These are phyloP conservation scores for Fraxinus greggii DNA, from an alignment of 305 asterid species.

Conservation along the genomic window DNA sequence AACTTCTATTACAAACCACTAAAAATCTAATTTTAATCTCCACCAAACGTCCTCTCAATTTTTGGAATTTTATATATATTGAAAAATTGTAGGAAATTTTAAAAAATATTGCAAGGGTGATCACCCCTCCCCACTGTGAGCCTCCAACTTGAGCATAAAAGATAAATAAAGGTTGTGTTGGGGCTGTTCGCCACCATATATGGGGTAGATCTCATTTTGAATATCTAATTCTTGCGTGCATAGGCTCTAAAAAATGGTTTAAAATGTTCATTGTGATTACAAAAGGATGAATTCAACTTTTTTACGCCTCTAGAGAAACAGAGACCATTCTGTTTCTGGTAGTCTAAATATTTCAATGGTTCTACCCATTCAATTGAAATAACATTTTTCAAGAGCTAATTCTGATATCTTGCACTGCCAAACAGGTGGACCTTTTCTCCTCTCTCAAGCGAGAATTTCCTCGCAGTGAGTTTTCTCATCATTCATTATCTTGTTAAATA, in stretches of 20 bases:
- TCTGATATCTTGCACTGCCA: slow-evolving; percentile 15
- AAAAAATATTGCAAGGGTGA: not conserved
- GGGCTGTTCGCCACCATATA: not conserved
- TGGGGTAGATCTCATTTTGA: not conserved
- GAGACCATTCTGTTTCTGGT: not conserved
- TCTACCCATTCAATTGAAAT: not conserved
- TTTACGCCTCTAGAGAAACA: not conserved
- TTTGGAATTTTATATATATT: not conserved
- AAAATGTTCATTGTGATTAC: not conserved
- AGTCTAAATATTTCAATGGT: not conserved
- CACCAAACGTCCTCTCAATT: too few relatives aligned
- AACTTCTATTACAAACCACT: too few relatives aligned
- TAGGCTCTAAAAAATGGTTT: not conserved
- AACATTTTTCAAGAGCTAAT: not conserved
- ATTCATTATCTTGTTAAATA: not conserved
- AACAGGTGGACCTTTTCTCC: slow-evolving; percentile 96
- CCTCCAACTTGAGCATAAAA: not conserved
- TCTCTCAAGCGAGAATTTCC: slow-evolving; percentile 58
- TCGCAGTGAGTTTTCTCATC: slow-evolving; percentile 54
- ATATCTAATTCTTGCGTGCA: not conserved
- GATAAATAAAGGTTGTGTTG: not conserved
- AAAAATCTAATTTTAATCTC: too few relatives aligned
- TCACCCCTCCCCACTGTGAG: not conserved
- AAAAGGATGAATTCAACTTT: not conserved
- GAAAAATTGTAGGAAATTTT: not conserved